Evolutionary conservation across 179 eudicot genomes (phyloP).

Genomic region (Gypsophila paniculata): DNA sequence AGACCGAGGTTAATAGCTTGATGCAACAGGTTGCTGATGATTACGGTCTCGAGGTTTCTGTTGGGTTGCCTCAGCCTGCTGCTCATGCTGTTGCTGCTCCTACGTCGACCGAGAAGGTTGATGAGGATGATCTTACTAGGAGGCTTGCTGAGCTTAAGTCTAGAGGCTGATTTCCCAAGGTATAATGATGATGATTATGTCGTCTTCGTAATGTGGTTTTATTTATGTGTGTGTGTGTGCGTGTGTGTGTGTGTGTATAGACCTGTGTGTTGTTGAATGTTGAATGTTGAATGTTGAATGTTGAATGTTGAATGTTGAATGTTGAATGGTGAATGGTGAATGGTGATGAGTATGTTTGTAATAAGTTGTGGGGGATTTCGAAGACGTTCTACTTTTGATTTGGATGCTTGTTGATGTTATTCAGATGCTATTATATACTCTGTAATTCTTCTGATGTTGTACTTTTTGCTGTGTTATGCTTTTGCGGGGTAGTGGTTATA

Average conservation of each 20-base stretch:
- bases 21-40: constrained; percentile 55
- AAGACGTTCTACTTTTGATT: background rate
- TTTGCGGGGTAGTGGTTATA: no score
- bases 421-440: no score
- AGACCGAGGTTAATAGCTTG: constrained; percentile 40
- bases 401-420: background rate
- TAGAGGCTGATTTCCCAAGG: constrained; percentile 29
- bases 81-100: constrained; percentile 32
- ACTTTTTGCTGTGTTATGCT: no score
- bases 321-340: no score
- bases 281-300: no score
- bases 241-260: no score
- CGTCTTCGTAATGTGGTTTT: no score
- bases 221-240: no score
- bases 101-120: constrained; percentile 36
- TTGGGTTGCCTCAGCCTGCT: constrained; percentile 45
- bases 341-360: background rate
- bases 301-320: no score
- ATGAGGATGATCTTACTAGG: constrained; percentile 42
- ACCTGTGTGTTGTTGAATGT: no score
- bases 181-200: constrained; percentile 1
- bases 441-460: no score
- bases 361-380: background rate
- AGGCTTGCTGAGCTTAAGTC: constrained; percentile 48
- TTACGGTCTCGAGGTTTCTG: constrained; percentile 41